Conservation (phyloP, 805 yeast genomes). For the Hanseniaspora valbyensis region DNA sequence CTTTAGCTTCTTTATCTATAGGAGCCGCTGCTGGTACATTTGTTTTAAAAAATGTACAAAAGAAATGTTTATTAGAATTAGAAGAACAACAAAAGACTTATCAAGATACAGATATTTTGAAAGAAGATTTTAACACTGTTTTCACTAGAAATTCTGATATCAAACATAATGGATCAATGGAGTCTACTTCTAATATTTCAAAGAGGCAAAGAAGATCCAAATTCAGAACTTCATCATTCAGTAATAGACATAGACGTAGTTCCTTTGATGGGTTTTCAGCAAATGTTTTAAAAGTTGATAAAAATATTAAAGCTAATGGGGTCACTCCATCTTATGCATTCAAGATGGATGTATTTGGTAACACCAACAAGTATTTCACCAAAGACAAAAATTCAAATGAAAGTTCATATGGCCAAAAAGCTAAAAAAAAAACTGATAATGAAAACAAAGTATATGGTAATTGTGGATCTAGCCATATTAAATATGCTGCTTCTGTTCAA, state of each 20-base stretch:
- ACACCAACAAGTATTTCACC: neutral
- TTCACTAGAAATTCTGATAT: neutral
- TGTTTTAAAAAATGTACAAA: constrained; percentile 8
- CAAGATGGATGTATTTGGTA: constrained; percentile 2
- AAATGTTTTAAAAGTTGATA: constrained; percentile 12
- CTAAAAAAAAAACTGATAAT: neutral
- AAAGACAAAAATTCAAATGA: neutral
- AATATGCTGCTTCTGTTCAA: constrained; percentile 3
- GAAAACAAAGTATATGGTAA: neutral
- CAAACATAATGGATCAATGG: neutral
- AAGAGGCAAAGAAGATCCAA: neutral
- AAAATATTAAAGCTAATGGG: constrained; percentile 7
- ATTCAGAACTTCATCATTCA: constrained; percentile 1
- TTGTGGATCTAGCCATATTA: neutral
- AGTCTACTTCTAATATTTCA: neutral
- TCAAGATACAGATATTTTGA: neutral
- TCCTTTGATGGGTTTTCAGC: constrained; percentile 11
- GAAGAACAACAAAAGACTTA: constrained; percentile 1
- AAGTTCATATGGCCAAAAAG: neutral
- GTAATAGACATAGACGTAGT: neutral
- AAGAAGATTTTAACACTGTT: neutral
- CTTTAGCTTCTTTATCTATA: constrained; percentile 6
- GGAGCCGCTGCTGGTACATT: constrained; percentile 11
- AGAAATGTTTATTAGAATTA: neutral
- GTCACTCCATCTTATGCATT: neutral